phyloP scores from a whole-genome alignment of 306 rosid genomes.

The Begonia fuchsioides region DNA sequence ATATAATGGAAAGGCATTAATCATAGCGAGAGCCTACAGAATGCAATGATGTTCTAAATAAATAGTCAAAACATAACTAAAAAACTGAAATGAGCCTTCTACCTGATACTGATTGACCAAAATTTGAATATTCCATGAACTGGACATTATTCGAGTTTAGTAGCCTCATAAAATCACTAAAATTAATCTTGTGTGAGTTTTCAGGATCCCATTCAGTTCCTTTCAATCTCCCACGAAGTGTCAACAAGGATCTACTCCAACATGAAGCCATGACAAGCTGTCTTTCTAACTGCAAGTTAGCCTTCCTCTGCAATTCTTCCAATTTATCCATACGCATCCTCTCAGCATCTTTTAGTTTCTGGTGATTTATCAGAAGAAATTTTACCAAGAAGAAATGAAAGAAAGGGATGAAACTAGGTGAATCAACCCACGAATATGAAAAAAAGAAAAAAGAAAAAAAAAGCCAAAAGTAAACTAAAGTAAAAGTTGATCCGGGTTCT shows the following conservation, averaged over 20 bases:
- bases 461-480: too few species aligned
- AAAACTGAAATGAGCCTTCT: neutral
- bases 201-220: constrained; percentile 97
- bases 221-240: constrained; percentile 60
- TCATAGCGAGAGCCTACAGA: too few species aligned
- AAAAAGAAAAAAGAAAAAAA: too few species aligned
- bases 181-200: constrained; percentile 68
- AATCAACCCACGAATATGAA: too few species aligned
- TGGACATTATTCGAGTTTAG: constrained; percentile 67
- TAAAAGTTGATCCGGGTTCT: too few species aligned
- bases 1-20: too few species aligned
- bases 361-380: constrained; percentile 14
- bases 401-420: neutral
- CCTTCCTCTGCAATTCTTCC: constrained; percentile 69
- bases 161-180: constrained; percentile 67
- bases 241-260: constrained; percentile 73
- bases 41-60: neutral
- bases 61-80: neutral
- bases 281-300: constrained; percentile 80
- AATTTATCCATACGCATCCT: constrained; percentile 53
- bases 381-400: constrained; percentile 1
- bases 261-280: constrained; percentile 91
- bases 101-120: constrained; percentile 90
- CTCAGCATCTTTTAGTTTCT: constrained; percentile 75
- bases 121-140: constrained; percentile 82